Base-by-base conservation (phyloP, 495 filamentous ascomycete species). In the Paragyromitra xinjiangensis region DNA sequence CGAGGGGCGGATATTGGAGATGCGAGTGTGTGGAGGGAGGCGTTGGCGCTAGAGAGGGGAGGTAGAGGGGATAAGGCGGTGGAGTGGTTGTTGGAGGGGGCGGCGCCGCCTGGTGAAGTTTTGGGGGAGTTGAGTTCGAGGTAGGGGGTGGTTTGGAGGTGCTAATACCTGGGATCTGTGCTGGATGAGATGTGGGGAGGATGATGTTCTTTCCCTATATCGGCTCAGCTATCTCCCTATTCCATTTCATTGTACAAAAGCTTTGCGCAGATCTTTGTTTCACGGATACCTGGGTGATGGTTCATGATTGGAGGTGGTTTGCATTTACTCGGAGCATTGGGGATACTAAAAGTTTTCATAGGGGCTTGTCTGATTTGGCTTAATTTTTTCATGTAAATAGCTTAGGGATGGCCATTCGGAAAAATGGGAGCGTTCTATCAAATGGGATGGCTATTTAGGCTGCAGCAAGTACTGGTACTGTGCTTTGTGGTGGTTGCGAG, bases 21-120 rank as follows among this genome's bases (percentile, higher is more conserved):
- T 39, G 66, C 61, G 50, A 53, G 51, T n/a, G 66, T 79, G 34
- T 79, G 77, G 77, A 78, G 56, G 53, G 68, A 72, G 65, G 77
- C 74, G 16, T 37, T 79, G 48, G 67, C 37, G 48, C 11, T 58
- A 7, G 59, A 24, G 16, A 61, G 51, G 26, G n/a, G 29, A n/a
- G 11, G 6, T 8, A 39, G 55, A 1, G 53, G 42, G 50, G 50
- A 34, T n/a, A 42, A 9, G 22, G 66, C 3, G 6, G 44, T 79
- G 14, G 42, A 1, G 42, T 79, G 75, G 67, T 45, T 79, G 75
- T 37, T 79, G 66, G 77, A 78, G 66, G 12, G 61, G 24, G 77
- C 34, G 4, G 45, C 42, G 7, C 77, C 77, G 12, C 77, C 77
- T 24, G 77, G 73, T 9, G 67, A 63, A 44, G 42, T 79, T 16